phyloP scores from a whole-genome alignment of 2,329 filamentous ascomycete species.

The Huntiella moniliformis region DNA sequence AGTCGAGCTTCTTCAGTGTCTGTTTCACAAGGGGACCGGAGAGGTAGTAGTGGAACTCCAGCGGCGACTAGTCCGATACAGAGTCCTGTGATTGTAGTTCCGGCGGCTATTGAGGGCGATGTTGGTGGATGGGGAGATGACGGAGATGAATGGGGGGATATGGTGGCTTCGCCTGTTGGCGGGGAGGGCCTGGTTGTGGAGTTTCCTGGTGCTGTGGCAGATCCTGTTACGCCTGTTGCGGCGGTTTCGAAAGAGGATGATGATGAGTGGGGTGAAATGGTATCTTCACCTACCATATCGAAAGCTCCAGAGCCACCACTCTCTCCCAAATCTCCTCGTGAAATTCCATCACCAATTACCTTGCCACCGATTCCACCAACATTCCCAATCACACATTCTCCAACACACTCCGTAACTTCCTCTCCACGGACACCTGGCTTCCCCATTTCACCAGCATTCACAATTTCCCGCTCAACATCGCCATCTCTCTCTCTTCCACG shows the following conservation, averaged over 20 bases:
- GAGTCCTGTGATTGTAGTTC: no score
- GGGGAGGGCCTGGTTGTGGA: not conserved
- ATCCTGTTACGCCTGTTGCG: no score
- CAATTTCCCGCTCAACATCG: not conserved
- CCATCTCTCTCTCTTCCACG: slow-evolving; percentile 1
- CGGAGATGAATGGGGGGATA: slow-evolving; percentile 42
- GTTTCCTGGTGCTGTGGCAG: not conserved
- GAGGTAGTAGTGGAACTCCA: no score
- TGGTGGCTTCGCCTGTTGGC: slow-evolving; percentile 23
- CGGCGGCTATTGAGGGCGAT: not conserved
- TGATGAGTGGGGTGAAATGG: slow-evolving; percentile 44
- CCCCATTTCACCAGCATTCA: not conserved
- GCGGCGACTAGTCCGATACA: no score
- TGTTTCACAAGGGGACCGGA: no score
- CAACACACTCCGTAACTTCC: slow-evolving; percentile 9
- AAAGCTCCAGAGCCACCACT: not conserved
- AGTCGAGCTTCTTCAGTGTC: no score
- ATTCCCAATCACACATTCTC: slow-evolving; percentile 3
- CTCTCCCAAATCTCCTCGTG: not conserved
- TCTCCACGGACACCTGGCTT: slow-evolving; percentile 6
- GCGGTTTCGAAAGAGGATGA: slow-evolving; percentile 20
- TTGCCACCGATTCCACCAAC: slow-evolving; percentile 9
- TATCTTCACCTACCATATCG: slow-evolving; percentile 15
- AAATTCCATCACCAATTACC: not conserved
- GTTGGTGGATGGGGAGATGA: slow-evolving; percentile 16